Conservation (phyloP, 2,329 filamentous ascomycete species). For the Torrubiella hemipterigena region DNA sequence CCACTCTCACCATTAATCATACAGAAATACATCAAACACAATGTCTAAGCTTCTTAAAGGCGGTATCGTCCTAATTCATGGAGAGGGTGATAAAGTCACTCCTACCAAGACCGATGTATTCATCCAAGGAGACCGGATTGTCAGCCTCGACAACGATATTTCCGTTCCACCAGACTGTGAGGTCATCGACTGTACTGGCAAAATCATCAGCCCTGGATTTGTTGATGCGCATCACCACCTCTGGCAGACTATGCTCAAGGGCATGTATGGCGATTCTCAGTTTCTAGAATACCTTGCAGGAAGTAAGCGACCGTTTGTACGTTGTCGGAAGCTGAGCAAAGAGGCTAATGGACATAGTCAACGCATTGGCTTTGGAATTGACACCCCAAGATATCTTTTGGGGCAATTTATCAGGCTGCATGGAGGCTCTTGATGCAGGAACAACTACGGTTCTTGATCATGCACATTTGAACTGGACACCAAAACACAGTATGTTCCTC, state of each 20-base stretch:
- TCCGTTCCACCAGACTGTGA: neutral
- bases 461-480: conserved; percentile 3
- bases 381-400: conserved; percentile 3
- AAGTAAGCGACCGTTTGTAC: neutral
- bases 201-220: conserved; percentile 28
- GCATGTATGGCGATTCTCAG: conserved; percentile 2
- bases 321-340: too few species aligned
- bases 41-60: conserved; percentile 1
- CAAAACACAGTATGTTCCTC: conserved; percentile 1
- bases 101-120: conserved; percentile 1
- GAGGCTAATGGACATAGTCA: too few species aligned
- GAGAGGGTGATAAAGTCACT: neutral
- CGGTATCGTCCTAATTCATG: conserved; percentile 1
- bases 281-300: neutral
- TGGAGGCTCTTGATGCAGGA: conserved; percentile 2
- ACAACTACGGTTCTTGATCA: conserved; percentile 4
- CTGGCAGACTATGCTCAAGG: conserved; percentile 26
- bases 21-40: too few species aligned
- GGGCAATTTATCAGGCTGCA: conserved; percentile 1
- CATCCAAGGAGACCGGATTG: neutral
- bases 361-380: neutral
- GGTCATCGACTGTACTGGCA: conserved; percentile 26
- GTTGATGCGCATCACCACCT: conserved; percentile 31
- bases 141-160: neutral
- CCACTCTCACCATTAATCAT: too few species aligned